These are phyloP conservation scores for Chalciporus piperatus DNA, from an alignment of 768 basidiomycete species.

Conservation along the genomic window DNA sequence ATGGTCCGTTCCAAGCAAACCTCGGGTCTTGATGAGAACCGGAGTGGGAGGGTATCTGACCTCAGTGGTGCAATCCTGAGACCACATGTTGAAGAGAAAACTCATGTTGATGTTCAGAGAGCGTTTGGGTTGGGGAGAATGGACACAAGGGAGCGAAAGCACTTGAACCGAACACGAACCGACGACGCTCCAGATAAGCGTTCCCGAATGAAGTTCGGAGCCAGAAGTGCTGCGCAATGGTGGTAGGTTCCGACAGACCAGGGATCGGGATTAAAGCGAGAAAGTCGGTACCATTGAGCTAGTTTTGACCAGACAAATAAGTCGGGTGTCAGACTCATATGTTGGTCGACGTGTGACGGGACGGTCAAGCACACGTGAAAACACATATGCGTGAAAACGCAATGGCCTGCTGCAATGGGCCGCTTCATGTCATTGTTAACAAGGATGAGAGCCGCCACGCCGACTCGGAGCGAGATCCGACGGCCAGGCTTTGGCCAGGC, in stretches of 20 bases:
- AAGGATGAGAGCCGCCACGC: no score
- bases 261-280: not conserved
- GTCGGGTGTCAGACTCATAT: no score
- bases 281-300: not conserved
- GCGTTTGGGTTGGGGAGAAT: not conserved
- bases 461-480: no score
- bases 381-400: no score
- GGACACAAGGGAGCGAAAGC: not conserved
- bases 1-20: slow-evolving; percentile 2
- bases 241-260: not conserved
- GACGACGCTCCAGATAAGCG: not conserved
- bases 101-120: slow-evolving; percentile 14
- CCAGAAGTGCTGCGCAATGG: no score
- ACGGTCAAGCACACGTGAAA: no score
- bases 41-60: slow-evolving; percentile 21
- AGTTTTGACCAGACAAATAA: not conserved
- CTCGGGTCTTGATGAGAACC: slow-evolving; percentile 18
- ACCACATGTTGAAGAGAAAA: slow-evolving; percentile 14
- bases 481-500: no score
- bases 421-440: no score
- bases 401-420: no score
- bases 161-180: not conserved
- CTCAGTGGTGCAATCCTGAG: slow-evolving; percentile 11
- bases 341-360: no score
- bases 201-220: no score